Evolutionary conservation across 257 asterid species (phyloP).

Genomic region (Solanum paucissectum): DNA sequence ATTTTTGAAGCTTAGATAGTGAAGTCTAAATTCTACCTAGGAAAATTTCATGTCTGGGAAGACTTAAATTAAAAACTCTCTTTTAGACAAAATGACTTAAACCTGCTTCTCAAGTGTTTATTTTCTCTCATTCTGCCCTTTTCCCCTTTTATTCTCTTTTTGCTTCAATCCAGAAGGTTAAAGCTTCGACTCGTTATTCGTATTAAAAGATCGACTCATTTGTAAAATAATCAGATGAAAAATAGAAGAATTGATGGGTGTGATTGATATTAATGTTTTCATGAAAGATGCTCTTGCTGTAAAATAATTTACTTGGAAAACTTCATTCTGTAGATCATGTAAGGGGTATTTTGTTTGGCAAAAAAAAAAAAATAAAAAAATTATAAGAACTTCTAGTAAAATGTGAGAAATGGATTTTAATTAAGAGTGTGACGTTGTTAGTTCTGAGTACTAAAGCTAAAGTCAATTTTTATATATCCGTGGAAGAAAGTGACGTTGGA

Average conservation of each 20-base stretch:
- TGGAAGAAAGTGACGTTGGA: not conserved
- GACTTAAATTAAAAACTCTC: not conserved
- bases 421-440: not conserved
- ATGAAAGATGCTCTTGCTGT: not conserved
- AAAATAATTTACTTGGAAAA: not conserved
- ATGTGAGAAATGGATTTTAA: not conserved
- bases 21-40: not conserved
- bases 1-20: not conserved
- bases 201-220: not conserved
- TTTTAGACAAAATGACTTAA: not conserved
- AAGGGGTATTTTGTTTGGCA: not conserved
- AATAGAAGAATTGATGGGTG: not conserved
- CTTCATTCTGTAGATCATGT: not conserved
- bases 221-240: not conserved
- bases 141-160: not conserved
- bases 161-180: not conserved
- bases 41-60: not conserved
- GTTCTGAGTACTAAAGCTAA: not conserved
- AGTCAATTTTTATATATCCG: rapidly evolving
- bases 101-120: not conserved
- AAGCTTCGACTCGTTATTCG: not conserved
- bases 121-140: not conserved
- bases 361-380: rapidly evolving
- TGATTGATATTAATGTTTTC: not conserved
- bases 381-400: not conserved